A percentile compares a stretch with the other conserved stretches of the same genome.
phyloP scores from a whole-genome alignment of 2,329 filamentous ascomycete genomes.

The Ascochyta lentis region DNA sequence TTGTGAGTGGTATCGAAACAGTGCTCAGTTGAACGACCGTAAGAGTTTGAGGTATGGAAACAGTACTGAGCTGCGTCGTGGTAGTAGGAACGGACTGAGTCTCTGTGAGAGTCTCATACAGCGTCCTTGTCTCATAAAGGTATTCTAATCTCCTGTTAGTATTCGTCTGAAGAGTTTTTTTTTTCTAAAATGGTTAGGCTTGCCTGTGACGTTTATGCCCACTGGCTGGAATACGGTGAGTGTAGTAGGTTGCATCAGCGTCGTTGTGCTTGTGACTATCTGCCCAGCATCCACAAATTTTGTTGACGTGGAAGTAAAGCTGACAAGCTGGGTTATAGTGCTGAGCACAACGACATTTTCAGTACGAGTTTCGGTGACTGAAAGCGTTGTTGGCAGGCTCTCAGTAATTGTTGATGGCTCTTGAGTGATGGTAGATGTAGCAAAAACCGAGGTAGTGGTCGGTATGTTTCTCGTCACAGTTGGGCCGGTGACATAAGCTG shows the following conservation, averaged over 20 bases:
- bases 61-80: background rate
- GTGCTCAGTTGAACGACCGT: background rate
- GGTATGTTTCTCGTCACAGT: background rate
- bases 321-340: background rate
- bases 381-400: background rate
- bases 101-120: background rate
- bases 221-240: background rate
- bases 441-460: background rate
- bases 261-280: background rate
- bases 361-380: background rate
- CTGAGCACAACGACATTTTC: background rate
- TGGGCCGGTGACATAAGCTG: slow-evolving; percentile 1
- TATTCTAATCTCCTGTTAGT: background rate
- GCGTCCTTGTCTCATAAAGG: background rate
- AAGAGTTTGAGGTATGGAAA: background rate
- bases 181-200: background rate
- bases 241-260: background rate
- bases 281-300: background rate
- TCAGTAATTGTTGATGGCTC: background rate
- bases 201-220: background rate
- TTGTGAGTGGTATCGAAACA: background rate
- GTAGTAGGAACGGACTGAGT: background rate
- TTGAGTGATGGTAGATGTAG: background rate
- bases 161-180: too few species aligned
- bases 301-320: background rate